These are phyloP conservation scores for Flagelloscypha sp. DNA, from an alignment of 768 basidiomycete species.

Conservation along the genomic window DNA sequence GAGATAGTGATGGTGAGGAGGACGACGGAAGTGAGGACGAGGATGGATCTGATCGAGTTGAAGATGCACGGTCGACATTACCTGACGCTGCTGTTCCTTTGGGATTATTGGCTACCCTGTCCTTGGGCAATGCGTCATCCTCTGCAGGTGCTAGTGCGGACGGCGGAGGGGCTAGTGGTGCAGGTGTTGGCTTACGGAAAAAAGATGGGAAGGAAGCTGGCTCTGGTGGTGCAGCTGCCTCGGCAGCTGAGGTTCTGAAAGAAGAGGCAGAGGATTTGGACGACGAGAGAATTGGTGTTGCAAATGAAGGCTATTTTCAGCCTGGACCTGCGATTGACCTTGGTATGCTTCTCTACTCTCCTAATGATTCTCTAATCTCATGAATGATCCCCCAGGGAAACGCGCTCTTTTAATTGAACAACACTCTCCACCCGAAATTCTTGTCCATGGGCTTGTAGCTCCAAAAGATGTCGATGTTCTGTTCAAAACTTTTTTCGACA, in stretches of 20 bases:
- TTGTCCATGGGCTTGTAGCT: constrained; percentile 72
- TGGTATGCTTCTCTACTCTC: too few relatives aligned
- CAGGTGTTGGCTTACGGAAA: too few relatives aligned
- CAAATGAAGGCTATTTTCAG: constrained; percentile 73
- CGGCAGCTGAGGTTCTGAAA: constrained; percentile 7
- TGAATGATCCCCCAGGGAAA: too few relatives aligned
- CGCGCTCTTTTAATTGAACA: constrained; percentile 68
- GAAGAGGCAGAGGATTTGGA: constrained; percentile 34
- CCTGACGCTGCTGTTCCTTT: constrained; percentile 71
- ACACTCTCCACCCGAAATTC: constrained; percentile 73
- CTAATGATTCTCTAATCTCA: too few relatives aligned
- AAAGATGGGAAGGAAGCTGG: constrained; percentile 23
- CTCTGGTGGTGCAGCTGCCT: constrained; percentile 17
- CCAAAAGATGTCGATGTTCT: constrained; percentile 73
- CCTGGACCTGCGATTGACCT: constrained; percentile 74
- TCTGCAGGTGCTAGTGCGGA: too few relatives aligned
- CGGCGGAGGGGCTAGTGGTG: constrained; percentile 9
- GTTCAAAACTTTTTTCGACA: constrained; percentile 76
- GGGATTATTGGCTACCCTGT: constrained; percentile 65
- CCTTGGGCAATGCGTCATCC: constrained; percentile 55
- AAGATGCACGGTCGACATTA: constrained; percentile 40
- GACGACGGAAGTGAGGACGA: constrained; percentile 22
- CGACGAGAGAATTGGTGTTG: constrained; percentile 68
- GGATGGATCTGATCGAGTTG: constrained; percentile 30
- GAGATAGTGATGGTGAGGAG: constrained; percentile 14